Conservation (phyloP, 2,329 filamentous ascomycete species). For the Helicocarpus griseus region DNA sequence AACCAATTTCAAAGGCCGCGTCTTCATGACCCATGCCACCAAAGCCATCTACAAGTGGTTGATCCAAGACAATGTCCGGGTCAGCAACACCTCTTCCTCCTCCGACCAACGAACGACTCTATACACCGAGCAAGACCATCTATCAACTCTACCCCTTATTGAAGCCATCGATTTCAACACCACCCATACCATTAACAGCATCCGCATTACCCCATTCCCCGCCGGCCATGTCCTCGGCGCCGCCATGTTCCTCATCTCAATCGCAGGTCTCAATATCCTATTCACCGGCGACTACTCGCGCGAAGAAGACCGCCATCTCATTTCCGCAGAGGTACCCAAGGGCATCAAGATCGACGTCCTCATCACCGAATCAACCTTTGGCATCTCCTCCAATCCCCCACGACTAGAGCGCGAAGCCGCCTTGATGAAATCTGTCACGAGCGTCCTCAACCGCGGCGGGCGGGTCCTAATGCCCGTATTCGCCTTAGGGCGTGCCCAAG, state of each 20-base stretch:
- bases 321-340: conserved; percentile 82
- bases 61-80: conserved; percentile 91
- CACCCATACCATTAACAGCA: conserved; percentile 92
- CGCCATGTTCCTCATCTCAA: conserved; percentile 97
- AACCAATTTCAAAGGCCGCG: conserved; percentile 91
- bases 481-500: conserved; percentile 85
- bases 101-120: conserved; percentile 57
- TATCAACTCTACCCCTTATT: conserved; percentile 86
- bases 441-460: conserved; percentile 81
- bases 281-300: conserved; percentile 97
- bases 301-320: conserved; percentile 89
- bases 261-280: conserved; percentile 90
- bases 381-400: conserved; percentile 87
- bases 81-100: conserved; percentile 59
- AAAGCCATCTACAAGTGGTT: conserved; percentile 99
- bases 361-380: conserved; percentile 96
- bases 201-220: conserved; percentile 92
- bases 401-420: conserved; percentile 83
- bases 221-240: conserved; percentile 96
- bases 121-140: conserved; percentile 91
- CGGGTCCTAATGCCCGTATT: conserved; percentile 93
- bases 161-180: conserved; percentile 98
- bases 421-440: conserved; percentile 90
- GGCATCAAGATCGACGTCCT: conserved; percentile 90
- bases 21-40: conserved; percentile 98